Evolutionary conservation across 148 eudicot species (phyloP).

Genomic region (Tetragonia tetragonoides): DNA sequence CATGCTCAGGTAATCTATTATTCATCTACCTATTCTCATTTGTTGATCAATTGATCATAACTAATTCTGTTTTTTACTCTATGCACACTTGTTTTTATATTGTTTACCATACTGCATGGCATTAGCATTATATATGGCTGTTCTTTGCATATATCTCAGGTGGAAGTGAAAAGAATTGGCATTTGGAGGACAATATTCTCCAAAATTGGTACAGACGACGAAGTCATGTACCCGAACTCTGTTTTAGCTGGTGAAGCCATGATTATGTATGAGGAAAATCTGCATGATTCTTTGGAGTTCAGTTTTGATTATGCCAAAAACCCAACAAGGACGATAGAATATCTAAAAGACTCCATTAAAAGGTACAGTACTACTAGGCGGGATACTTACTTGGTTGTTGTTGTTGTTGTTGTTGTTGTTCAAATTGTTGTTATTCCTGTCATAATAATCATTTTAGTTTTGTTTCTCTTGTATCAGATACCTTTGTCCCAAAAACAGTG

Average conservation of each 20-base stretch:
- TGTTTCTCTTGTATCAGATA: no score
- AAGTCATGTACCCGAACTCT: neutral
- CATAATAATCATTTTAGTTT: no score
- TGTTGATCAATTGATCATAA: neutral
- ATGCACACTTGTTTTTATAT: no score
- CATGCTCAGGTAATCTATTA: neutral
- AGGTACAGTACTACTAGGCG: neutral
- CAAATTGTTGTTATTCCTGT: no score
- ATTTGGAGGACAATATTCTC: conserved; percentile 1
- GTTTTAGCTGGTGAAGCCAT: neutral
- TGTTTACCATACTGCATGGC: neutral
- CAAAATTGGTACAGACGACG: neutral
- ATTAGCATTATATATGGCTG: neutral
- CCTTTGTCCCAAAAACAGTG: no score
- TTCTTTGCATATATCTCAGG: neutral
- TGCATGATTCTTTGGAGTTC: neutral
- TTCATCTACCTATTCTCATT: neutral
- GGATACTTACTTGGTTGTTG: neutral
- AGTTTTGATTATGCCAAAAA: neutral
- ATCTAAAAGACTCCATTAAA: neutral
- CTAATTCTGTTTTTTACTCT: no score
- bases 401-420: no score
- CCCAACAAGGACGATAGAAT: neutral
- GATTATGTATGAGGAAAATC: neutral
- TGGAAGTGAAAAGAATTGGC: neutral